Conservation (phyloP, 495 filamentous ascomycete genomes). For the Xylaria intraflava region DNA sequence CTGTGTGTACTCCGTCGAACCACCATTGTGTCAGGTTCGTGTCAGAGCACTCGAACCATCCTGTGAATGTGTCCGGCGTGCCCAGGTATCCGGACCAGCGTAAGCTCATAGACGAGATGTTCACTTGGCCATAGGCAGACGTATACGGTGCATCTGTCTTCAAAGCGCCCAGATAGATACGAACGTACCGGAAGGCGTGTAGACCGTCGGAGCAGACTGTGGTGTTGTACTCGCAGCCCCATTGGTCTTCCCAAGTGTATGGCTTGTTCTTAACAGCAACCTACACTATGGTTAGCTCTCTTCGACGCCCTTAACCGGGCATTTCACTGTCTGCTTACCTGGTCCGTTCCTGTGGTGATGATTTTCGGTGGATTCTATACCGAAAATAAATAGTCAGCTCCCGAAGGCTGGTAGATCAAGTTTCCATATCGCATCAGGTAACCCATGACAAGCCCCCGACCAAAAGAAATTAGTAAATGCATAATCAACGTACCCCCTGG, state of each 20-base stretch:
- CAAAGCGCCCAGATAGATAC: constrained; percentile 37
- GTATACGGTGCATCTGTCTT: constrained; percentile 35
- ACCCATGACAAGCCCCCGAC: neutral
- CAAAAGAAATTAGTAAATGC: neutral
- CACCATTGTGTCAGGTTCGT: constrained; percentile 42
- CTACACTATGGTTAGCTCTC: constrained; percentile 3
- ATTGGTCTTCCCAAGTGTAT: constrained; percentile 36
- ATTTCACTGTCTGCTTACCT: constrained; percentile 18
- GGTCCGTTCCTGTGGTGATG: constrained; percentile 35
- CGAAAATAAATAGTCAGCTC: neutral
- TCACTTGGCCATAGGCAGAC: constrained; percentile 30
- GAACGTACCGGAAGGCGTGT: constrained; percentile 44
- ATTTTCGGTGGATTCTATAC: constrained; percentile 20
- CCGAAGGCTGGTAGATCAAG: too few species aligned
- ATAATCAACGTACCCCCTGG: neutral
- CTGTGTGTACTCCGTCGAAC: constrained; percentile 43
- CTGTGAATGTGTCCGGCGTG: constrained; percentile 38
- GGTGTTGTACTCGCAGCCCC: constrained; percentile 31
- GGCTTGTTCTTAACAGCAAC: constrained; percentile 32
- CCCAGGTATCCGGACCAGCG: constrained; percentile 38
- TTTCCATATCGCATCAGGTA: neutral
- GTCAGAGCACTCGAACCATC: constrained; percentile 45
- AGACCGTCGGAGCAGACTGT: constrained; percentile 43
- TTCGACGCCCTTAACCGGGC: constrained; percentile 4
- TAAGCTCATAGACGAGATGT: constrained; percentile 30